A percentile compares a stretch with the other conserved stretches of the same genome.
These are phyloP conservation scores for Fraxinus americana DNA, from an alignment of 257 asterid genomes.

Conservation along the genomic window DNA sequence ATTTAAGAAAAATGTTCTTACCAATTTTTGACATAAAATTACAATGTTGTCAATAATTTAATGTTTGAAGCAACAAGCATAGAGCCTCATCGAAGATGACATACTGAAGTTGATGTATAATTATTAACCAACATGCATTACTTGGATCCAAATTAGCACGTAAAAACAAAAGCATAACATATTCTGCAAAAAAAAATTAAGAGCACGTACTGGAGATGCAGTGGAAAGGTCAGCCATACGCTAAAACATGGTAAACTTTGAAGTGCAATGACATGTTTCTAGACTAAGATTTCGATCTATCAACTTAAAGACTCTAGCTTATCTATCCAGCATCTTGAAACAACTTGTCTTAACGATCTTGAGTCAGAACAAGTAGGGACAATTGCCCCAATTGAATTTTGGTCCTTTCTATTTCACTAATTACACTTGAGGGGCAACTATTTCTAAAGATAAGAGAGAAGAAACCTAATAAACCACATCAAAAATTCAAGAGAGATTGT, in stretches of 20 bases:
- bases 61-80: too few relatives aligned
- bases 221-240: slow-evolving; percentile 83
- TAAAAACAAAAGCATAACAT: not conserved
- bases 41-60: too few relatives aligned
- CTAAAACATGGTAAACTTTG: slow-evolving; percentile 68
- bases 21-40: too few relatives aligned
- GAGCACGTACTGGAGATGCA: slow-evolving; percentile 70
- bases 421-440: too few relatives aligned
- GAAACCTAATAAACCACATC: too few relatives aligned
- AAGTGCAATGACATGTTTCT: slow-evolving; percentile 23
- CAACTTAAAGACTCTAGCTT: slow-evolving; percentile 42
- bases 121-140: slow-evolving; percentile 1
- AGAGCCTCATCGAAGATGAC: too few relatives aligned
- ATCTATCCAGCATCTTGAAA: slow-evolving; percentile 19
- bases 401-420: too few relatives aligned
- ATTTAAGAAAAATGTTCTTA: too few relatives aligned
- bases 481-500: too few relatives aligned
- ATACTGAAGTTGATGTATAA: too few relatives aligned
- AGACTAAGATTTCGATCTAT: slow-evolving; percentile 42
- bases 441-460: too few relatives aligned
- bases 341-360: slow-evolving; percentile 17
- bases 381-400: too few relatives aligned
- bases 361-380: not conserved
- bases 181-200: not conserved
- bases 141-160: slow-evolving; percentile 17